Conservation (phyloP, 1,284 basidiomycete genomes). For the Lentinus polychrous region DNA sequence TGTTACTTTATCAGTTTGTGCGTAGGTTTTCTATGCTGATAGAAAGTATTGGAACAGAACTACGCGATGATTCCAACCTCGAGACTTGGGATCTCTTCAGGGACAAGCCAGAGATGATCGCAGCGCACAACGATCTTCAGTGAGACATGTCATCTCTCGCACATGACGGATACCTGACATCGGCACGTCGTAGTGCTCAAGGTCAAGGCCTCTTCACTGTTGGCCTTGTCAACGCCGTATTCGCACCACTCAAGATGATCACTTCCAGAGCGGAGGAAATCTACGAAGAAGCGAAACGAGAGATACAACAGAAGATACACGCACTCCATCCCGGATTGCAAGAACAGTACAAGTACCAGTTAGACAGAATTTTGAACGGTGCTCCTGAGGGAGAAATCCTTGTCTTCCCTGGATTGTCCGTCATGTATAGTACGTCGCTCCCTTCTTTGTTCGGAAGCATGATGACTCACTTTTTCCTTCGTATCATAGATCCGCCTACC, state of each 20-base stretch:
- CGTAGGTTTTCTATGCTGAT: not conserved
- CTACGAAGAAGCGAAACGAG: constrained; percentile 14
- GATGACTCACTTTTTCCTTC: not conserved
- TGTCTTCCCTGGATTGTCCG: constrained; percentile 16
- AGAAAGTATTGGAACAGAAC: constrained; percentile 10
- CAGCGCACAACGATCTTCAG: constrained; percentile 23
- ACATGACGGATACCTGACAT: too few relatives aligned
- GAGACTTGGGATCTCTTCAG: constrained; percentile 23
- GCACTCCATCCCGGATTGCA: constrained; percentile 16
- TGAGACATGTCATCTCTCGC: constrained; percentile 9
- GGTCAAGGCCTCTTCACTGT: constrained; percentile 19
- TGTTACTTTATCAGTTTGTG: not conserved
- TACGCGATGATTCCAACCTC: constrained; percentile 18
- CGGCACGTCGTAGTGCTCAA: constrained; percentile 10
- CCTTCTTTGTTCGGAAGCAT: not conserved
- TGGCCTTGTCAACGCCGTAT: constrained; percentile 17
- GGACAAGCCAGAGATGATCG: constrained; percentile 18
- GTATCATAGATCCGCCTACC: constrained; percentile 18
- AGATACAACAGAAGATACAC: constrained; percentile 11
- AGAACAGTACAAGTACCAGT: constrained; percentile 25
- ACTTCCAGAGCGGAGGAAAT: constrained; percentile 13
- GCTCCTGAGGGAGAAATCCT: constrained; percentile 24
- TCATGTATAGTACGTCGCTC: not conserved
- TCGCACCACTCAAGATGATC: constrained; percentile 15
- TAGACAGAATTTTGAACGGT: constrained; percentile 19